Conservation (phyloP, 2,329 filamentous ascomycete genomes). For the Microcera coccophila region DNA sequence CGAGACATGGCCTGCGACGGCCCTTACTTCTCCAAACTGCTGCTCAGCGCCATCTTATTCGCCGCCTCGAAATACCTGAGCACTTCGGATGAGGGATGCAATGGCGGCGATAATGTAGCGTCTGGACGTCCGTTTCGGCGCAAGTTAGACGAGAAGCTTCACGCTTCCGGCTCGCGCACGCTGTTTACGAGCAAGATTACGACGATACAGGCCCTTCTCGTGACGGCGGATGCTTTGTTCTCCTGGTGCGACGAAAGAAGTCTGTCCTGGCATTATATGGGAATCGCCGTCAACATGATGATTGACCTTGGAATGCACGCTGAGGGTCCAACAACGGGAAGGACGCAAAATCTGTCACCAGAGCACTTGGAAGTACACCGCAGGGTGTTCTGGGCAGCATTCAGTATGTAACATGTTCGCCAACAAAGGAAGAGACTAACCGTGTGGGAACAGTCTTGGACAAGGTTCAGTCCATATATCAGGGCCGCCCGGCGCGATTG, state of each 20-base stretch:
- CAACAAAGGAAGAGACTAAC: not conserved
- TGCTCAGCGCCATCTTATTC: conserved; percentile 53
- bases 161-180: conserved; percentile 33
- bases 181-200: conserved; percentile 41
- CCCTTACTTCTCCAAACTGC: conserved; percentile 53
- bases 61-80: conserved; percentile 21
- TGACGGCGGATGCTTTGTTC: conserved; percentile 47
- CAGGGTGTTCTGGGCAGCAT: conserved; percentile 32
- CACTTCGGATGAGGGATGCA: not conserved
- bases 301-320: conserved; percentile 52
- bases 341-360: conserved; percentile 27
- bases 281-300: conserved; percentile 53
- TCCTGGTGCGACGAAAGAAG: conserved; percentile 43
- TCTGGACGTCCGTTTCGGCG: conserved; percentile 33
- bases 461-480: conserved; percentile 51
- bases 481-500: conserved; percentile 45
- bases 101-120: conserved; percentile 34
- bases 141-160: conserved; percentile 42
- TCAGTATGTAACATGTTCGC: conserved; percentile 7
- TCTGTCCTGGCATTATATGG: conserved; percentile 52
- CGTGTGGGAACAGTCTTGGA: conserved; percentile 30
- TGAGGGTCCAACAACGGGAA: conserved; percentile 17
- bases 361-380: conserved; percentile 44
- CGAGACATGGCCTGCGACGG: conserved; percentile 50
- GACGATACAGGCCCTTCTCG: conserved; percentile 47